These are phyloP conservation scores for Verbascum thapsus DNA, from an alignment of 257 asterid genomes.

Conservation along the genomic window DNA sequence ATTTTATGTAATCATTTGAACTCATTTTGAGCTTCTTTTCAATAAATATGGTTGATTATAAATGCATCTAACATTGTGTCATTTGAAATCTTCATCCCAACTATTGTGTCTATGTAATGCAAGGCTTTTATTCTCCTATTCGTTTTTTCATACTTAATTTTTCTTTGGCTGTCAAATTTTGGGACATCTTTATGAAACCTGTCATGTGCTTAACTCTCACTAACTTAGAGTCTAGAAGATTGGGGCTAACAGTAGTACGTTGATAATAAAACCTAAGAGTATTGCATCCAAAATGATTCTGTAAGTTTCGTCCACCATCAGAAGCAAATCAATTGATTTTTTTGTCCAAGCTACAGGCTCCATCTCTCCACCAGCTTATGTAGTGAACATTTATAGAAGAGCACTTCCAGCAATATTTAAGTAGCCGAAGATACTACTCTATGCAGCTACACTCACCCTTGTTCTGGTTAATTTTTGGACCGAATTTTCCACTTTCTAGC, in stretches of 20 bases:
- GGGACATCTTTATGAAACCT: slow-evolving; percentile 6
- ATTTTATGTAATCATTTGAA: no score
- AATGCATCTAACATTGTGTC: no score
- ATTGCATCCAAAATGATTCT: background rate
- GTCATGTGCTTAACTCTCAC: no score
- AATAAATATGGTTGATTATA: no score
- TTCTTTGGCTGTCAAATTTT: slow-evolving; percentile 6
- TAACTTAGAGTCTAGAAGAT: no score
- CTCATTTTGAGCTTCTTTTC: no score
- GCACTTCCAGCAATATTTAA: no score
- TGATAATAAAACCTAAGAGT: background rate
- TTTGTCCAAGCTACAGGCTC: background rate
- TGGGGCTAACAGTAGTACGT: no score
- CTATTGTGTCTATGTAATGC: slow-evolving; percentile 7
- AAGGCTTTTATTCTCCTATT: background rate
- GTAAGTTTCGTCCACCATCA: background rate
- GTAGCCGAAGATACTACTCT: background rate
- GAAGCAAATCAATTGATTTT: background rate
- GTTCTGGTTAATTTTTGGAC: background rate
- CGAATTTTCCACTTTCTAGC: background rate
- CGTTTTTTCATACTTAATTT: background rate
- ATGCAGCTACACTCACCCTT: background rate
- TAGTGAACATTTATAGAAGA: background rate
- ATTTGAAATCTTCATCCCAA: no score
- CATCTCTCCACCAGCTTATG: background rate